A percentile compares a stretch with the other conserved stretches of the same genome.
Evolutionary conservation across 78 protist genomes (phyloP).

Genomic region (Blattamonas nauphoetae): DNA sequence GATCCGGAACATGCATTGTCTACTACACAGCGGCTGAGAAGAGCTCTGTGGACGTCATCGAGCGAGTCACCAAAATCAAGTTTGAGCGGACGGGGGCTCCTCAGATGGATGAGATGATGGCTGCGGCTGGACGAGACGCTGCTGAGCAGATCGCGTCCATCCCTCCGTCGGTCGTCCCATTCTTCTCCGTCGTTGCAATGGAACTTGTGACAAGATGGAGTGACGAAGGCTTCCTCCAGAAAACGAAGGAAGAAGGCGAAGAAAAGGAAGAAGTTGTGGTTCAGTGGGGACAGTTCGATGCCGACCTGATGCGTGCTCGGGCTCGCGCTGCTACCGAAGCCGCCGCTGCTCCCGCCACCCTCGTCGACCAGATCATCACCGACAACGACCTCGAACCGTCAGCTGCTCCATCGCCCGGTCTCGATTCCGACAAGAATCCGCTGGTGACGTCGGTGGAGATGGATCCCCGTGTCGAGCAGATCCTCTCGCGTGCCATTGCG

Average conservation of each 20-base stretch:
- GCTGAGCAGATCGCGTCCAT: not conserved
- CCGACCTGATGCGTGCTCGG: not conserved
- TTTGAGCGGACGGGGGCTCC: not conserved
- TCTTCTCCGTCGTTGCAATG: not conserved
- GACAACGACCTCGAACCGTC: not conserved
- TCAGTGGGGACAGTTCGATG: not conserved
- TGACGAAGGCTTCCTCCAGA: not conserved
- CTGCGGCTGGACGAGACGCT: not conserved
- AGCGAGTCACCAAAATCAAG: not conserved
- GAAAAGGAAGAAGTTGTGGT: not conserved
- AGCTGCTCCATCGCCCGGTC: too few relatives aligned
- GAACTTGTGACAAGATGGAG: not conserved
- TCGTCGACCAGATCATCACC: not conserved
- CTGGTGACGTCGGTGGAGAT: not conserved
- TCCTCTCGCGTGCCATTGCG: constrained; percentile 1
- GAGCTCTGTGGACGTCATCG: not conserved
- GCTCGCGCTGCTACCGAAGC: not conserved
- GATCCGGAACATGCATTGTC: constrained; percentile 12
- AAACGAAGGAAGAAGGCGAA: not conserved
- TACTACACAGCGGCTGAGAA: constrained; percentile 3
- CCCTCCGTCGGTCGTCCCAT: not conserved
- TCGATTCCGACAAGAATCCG: not conserved
- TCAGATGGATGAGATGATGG: not conserved
- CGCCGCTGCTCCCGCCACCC: not conserved
- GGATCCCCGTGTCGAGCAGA: not conserved